Percentiles rank a stretch among this genome's conserved stretches.
These are phyloP conservation scores for Magnolia changhungtana DNA, from an alignment of 164 flowering plant species.

Conservation along the genomic window DNA sequence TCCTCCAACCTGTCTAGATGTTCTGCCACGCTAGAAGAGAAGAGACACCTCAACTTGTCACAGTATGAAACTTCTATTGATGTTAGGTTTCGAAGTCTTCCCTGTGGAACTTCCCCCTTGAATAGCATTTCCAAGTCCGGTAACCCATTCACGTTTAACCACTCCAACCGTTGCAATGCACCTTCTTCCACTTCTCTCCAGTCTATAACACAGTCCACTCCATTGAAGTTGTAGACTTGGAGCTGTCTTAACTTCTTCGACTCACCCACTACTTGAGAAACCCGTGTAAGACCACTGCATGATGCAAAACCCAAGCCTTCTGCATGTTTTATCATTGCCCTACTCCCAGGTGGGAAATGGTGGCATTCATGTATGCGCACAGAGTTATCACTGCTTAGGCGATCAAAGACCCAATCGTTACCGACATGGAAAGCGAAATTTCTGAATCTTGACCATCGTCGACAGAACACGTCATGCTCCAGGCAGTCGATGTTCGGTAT, in stretches of 20 bases:
- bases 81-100: not conserved
- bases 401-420: no score
- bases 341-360: not conserved
- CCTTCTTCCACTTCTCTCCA: not conserved
- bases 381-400: not conserved
- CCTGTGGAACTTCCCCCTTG: not conserved
- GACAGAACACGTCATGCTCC: not conserved
- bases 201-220: not conserved
- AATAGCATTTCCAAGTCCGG: not conserved
- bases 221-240: not conserved
- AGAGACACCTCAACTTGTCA: not conserved
- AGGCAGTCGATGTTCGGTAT: not conserved
- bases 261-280: not conserved
- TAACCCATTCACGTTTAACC: not conserved
- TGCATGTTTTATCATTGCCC: not conserved
- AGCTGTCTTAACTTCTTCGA: constrained; percentile 1
- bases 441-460: not conserved
- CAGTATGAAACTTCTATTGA: not conserved
- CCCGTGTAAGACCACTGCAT: not conserved
- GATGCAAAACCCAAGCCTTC: not conserved
- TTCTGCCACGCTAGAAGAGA: not conserved
- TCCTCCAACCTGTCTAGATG: constrained; percentile 2
- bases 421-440: not conserved
- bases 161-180: not conserved
- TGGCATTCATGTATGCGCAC: not conserved